A percentile compares a stretch with the other conserved stretches of the same genome.
These are phyloP conservation scores for Amanita fuliginea DNA, from an alignment of 768 basidiomycete genomes.

Conservation along the genomic window DNA sequence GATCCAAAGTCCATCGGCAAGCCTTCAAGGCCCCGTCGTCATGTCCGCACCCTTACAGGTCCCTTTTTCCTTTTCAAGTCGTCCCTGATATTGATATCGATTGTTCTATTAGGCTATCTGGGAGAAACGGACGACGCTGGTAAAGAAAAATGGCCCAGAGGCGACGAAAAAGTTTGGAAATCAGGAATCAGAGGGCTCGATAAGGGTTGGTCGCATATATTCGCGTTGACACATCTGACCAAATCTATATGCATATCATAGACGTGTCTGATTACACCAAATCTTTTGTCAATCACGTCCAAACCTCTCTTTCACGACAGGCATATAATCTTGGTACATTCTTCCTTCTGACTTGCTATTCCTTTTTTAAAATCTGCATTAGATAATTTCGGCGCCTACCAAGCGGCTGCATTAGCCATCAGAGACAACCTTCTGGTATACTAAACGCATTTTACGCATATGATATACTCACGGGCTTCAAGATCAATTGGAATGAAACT, in stretches of 20 bases:
- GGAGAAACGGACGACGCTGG: constrained; percentile 69
- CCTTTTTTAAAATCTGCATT: constrained; percentile 2
- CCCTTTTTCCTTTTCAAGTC: neutral
- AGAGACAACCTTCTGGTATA: constrained; percentile 79
- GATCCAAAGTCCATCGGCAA: constrained; percentile 58
- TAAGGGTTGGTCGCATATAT: constrained; percentile 28
- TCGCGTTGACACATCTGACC: neutral
- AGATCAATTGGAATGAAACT: constrained; percentile 84
- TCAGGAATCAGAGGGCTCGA: constrained; percentile 45
- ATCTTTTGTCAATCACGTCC: constrained; percentile 74
- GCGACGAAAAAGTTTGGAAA: constrained; percentile 71
- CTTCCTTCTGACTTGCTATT: neutral
- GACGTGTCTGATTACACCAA: constrained; percentile 55
- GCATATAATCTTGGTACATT: constrained; percentile 68
- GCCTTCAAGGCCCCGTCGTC: constrained; percentile 45
- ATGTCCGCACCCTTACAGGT: constrained; percentile 64
- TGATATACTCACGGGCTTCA: constrained; percentile 4
- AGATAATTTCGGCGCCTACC: constrained; percentile 82
- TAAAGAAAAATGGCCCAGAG: constrained; percentile 78
- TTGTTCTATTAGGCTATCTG: constrained; percentile 46
- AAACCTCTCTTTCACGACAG: constrained; percentile 84
- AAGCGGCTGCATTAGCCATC: constrained; percentile 80
- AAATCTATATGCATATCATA: no score
- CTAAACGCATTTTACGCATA: neutral
- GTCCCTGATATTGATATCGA: neutral